Conservation (phyloP, 2,329 filamentous ascomycete genomes). For the Exophiala xenobiotica region DNA sequence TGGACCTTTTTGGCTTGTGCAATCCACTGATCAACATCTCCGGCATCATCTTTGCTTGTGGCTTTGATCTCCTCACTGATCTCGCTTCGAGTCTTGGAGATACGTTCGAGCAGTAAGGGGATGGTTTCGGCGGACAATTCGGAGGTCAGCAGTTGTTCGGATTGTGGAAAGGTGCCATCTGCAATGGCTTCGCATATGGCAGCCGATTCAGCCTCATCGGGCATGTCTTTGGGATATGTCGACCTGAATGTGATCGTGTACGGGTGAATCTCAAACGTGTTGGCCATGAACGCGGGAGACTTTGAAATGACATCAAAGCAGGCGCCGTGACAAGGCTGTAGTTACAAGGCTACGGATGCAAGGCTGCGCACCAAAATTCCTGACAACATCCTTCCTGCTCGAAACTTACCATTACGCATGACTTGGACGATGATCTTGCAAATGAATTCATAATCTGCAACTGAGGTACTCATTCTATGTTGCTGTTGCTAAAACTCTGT, state of each 20-base stretch:
- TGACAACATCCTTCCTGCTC: no score
- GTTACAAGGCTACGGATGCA: not conserved
- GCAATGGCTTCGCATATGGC: conserved; percentile 23
- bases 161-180: conserved; percentile 57
- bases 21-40: conserved; percentile 84
- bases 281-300: not conserved
- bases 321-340: not conserved
- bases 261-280: not conserved
- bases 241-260: no score
- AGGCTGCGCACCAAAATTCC: no score
- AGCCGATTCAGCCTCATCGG: not conserved
- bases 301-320: conserved; percentile 1
- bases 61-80: conserved; percentile 65
- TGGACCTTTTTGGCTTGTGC: conserved; percentile 79
- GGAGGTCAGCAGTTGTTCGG: conserved; percentile 55
- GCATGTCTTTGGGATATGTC: not conserved
- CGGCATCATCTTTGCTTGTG: conserved; percentile 73
- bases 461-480: no score
- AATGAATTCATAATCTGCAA: no score
- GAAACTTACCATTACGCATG: no score
- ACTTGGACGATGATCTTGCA: no score
- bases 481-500: no score
- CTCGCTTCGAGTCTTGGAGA: conserved; percentile 53
- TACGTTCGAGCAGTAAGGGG: conserved; percentile 50
- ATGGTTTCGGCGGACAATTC: conserved; percentile 51